Conservation (phyloP, 805 yeast genomes). For the Wickerhamomyces subpelliculosus region DNA sequence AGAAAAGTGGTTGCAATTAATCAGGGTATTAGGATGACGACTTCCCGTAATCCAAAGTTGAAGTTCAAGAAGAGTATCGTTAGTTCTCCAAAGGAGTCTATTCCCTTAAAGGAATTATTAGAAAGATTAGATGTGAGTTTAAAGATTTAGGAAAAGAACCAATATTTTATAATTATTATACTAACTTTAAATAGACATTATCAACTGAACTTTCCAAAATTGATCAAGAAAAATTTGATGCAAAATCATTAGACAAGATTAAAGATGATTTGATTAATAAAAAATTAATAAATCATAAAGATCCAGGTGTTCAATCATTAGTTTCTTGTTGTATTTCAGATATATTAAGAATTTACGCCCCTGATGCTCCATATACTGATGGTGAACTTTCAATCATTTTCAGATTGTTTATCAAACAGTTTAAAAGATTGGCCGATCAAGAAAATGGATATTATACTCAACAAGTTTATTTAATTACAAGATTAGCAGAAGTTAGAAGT, state of each 20-base stretch:
- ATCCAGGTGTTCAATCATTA: constrained; percentile 61
- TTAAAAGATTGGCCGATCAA: constrained; percentile 45
- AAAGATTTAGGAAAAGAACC: too few species aligned
- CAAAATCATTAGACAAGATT: constrained; percentile 35
- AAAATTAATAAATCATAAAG: constrained; percentile 54
- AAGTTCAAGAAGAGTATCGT: constrained; percentile 41
- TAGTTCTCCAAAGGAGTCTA: constrained; percentile 49
- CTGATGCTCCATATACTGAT: constrained; percentile 81
- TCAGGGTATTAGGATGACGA: constrained; percentile 10
- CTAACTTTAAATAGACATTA: constrained; percentile 29
- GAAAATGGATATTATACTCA: constrained; percentile 58
- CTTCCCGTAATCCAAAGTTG: constrained; percentile 17
- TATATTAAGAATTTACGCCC: constrained; percentile 71
- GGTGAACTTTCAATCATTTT: constrained; percentile 57
- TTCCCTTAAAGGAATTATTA: constrained; percentile 56
- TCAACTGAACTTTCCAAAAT: constrained; percentile 56
- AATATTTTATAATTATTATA: neutral
- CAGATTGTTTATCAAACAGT: constrained; percentile 56
- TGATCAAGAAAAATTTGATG: constrained; percentile 53
- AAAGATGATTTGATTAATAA: constrained; percentile 48
- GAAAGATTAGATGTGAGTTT: constrained; percentile 40
- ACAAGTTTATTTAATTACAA: constrained; percentile 56
- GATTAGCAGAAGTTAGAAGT: constrained; percentile 69
- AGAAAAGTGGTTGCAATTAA: too few species aligned
- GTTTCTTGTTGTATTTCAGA: constrained; percentile 73